Evolutionary conservation across 2,329 filamentous ascomycete species (phyloP).

Genomic region (Chaetomium strumarium): DNA sequence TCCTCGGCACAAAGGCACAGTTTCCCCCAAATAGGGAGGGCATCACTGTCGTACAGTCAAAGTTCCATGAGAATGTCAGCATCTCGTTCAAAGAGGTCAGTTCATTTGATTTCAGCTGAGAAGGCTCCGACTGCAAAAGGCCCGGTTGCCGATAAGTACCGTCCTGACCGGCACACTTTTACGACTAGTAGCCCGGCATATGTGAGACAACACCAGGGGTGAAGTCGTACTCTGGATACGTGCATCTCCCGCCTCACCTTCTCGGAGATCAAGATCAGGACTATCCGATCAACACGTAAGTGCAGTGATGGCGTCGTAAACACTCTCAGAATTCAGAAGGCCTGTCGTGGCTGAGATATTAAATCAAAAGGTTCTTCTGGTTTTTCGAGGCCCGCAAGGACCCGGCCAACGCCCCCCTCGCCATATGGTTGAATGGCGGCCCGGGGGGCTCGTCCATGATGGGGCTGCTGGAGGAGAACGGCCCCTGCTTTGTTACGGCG

Average conservation of each 20-base stretch:
- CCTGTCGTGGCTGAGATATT: too few species aligned
- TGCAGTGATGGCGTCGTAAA: background rate
- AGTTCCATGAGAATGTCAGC: slow-evolving; percentile 51
- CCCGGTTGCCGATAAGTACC: background rate
- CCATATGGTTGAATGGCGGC: slow-evolving; percentile 56
- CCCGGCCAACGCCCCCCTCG: slow-evolving; percentile 33
- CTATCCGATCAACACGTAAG: slow-evolving; percentile 39
- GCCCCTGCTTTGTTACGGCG: slow-evolving; percentile 40
- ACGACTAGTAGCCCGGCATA: slow-evolving; percentile 47
- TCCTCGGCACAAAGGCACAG: slow-evolving; percentile 14
- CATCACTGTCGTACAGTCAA: slow-evolving; percentile 46
- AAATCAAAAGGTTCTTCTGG: slow-evolving; percentile 31
- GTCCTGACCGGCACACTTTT: background rate
- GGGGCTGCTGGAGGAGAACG: slow-evolving; percentile 46
- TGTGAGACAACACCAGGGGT: slow-evolving; percentile 48
- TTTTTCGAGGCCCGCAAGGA: slow-evolving; percentile 27
- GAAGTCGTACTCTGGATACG: slow-evolving; percentile 58
- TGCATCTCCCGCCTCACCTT: slow-evolving; percentile 41
- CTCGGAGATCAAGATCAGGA: slow-evolving; percentile 24
- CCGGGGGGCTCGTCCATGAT: slow-evolving; percentile 41
- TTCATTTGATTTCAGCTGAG: background rate
- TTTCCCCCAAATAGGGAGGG: slow-evolving; percentile 24
- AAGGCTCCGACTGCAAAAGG: too few species aligned
- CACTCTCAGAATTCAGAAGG: too few species aligned
- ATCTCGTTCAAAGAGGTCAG: slow-evolving; percentile 52